Conservation (phyloP, 2,329 filamentous ascomycete species). For the Lasiodiplodia hormozganensis region DNA sequence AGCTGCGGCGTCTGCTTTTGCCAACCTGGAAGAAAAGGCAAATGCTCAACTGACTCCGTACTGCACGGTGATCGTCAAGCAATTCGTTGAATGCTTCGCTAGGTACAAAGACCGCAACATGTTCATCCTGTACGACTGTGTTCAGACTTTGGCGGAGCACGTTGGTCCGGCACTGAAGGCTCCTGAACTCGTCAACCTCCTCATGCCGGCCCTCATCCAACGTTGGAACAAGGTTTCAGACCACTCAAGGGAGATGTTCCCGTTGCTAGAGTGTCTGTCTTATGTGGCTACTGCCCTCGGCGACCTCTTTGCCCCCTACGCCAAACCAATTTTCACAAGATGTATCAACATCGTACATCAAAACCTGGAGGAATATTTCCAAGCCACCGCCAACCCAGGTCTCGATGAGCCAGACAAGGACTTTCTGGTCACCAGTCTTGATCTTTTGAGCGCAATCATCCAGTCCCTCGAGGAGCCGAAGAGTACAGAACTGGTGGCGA, state of each 20-base stretch:
- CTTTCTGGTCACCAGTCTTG: constrained; percentile 92
- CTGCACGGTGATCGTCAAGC: constrained; percentile 85
- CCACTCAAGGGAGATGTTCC: constrained; percentile 91
- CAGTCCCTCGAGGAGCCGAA: constrained; percentile 81
- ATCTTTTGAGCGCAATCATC: constrained; percentile 90
- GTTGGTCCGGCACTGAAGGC: constrained; percentile 82
- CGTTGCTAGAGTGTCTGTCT: constrained; percentile 92
- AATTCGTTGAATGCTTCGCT: constrained; percentile 89
- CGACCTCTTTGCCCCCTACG: constrained; percentile 82
- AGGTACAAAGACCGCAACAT: constrained; percentile 99
- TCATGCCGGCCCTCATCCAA: constrained; percentile 92
- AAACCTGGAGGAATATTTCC: constrained; percentile 82
- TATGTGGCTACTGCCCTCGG: constrained; percentile 90
- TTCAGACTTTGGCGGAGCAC: constrained; percentile 93
- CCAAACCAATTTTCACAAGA: constrained; percentile 82
- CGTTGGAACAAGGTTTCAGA: constrained; percentile 88
- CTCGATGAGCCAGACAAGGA: constrained; percentile 91
- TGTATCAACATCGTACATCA: constrained; percentile 91
- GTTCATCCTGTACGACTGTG: constrained; percentile 98
- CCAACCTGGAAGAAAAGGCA: constrained; percentile 93
- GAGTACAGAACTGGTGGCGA: constrained; percentile 77
- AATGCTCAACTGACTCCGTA: constrained; percentile 82
- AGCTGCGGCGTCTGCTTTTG: constrained; percentile 93
- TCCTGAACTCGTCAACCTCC: constrained; percentile 77
- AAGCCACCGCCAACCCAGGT: constrained; percentile 70